Evolutionary conservation across 2,329 filamentous ascomycete species (phyloP), one percentile per base, ranked within the genome.

Genomic region (Diaporthe citrichinensis): DNA sequence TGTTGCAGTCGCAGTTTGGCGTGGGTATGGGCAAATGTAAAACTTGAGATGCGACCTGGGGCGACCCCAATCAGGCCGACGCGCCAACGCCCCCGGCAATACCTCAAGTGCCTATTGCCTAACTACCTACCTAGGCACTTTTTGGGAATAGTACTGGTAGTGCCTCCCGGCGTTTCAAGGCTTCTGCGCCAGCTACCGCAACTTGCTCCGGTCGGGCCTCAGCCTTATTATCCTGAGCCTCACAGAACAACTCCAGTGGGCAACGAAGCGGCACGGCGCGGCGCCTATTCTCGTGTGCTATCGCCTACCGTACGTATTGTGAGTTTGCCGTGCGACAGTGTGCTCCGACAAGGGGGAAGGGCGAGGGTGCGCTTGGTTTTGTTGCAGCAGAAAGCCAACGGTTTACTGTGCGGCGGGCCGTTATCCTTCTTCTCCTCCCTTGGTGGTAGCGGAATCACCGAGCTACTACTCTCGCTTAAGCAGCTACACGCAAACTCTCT

Each of bases 391-490:
- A 9, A 65, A 46, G 58, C 53, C 55, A 53, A 44, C 46, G 58
- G 25, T 55, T 55, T 62, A 23, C 5, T 31, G 23, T 44, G 53
- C 34, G 61, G 20, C 58, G 25, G 34, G 41, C 28, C 41, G 58
- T 65, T 36, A 34, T 73, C 28, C 49, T 53, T 39, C 65, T 68
- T 68, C 65, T 68, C 41, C 69, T 44, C 34, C 44, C 59, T 55
- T 41, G 57, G 62, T 49, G 51, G 73, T 62, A 73, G 69, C 73
- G 68, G 73, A 57, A 58, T 20, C 61, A 73, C 73, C 53, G 46
- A 71, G 76, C 76, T 76, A 67, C 72, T 34, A 58, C 58, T 76
- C 61, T 77, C 76, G 76, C 76, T 77, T 77, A 77, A 77, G 76
- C 76, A 77, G 61, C 74, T 76, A 73, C 55, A 76, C 74, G 74